Base-by-base conservation (phyloP, 2,329 filamentous ascomycete genomes). In the Leptographium lundbergii region DNA sequence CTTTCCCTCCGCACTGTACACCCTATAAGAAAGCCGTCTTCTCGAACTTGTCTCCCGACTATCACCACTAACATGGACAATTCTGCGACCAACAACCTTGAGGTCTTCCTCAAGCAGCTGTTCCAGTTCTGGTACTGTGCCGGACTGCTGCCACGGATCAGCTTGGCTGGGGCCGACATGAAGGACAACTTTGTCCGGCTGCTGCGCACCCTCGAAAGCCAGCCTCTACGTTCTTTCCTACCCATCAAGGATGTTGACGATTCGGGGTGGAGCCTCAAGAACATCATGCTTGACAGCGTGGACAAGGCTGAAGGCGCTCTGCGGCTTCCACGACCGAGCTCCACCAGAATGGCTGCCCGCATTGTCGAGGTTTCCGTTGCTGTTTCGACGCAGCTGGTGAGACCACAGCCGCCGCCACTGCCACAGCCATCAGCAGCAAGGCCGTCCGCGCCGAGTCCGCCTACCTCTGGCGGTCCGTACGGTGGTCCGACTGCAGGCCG, bases 121-220 rank as follows among this genome's bases (percentile, higher is more conserved):
- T 58, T 63, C 56, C 57, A 57, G 45, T 59, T 64, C 50, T 62
- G 63, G 60, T 57, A 64, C 59, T 57, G 53, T 34, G 60, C 52
- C 22, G 57, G 56, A 27, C 54, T 62, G 24, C 29, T 64, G 25
- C 54, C 54, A 3, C 25, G 22, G 5, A 59, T 64, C 29, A 57
- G 63, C 58, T 48, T 60, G 19, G 56, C 53, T 32, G 27, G 58
- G 24, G 29, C 56, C 14, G 53, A 45, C 27, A 57, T 62, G 54
- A n/a, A 6, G 4, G 39, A 13, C 6, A 3, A 29, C 10, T 22
- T 63, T 4, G 27, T 50, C 24, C 57, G 55, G 11, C 48, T 64
- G 24, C 56, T 64, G 53, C 57, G 58, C 29, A 52, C 51, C 29
- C 45, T 64, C 36, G 61, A 64, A 36, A 24, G 48, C 7, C 36